Conservation (phyloP, 441 rosid genomes). For the Theobroma grandiflorum region DNA sequence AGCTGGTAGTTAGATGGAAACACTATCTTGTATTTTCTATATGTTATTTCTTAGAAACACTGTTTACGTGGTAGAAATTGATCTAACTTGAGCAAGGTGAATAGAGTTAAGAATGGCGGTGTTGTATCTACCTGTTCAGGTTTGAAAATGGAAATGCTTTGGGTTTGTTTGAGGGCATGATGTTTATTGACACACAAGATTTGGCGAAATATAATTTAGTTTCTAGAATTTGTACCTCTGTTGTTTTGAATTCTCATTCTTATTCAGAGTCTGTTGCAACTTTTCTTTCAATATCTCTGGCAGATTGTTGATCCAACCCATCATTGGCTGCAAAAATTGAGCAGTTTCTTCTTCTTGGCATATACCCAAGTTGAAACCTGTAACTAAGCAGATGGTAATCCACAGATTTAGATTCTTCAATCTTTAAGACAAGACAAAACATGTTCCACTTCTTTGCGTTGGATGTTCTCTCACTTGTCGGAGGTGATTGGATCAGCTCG, state of each 20-base stretch:
- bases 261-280: neutral
- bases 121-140: neutral
- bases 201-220: neutral
- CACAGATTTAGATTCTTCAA: no score
- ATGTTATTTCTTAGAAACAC: neutral
- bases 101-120: neutral
- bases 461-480: no score
- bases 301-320: no score
- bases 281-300: no score
- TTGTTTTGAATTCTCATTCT: neutral
- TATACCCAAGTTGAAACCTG: no score
- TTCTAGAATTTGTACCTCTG: neutral
- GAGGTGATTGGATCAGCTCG: no score
- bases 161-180: constrained; percentile 7
- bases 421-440: no score
- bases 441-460: no score
- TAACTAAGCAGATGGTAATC: no score
- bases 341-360: no score
- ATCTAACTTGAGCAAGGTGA: neutral
- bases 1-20: neutral
- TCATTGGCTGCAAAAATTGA: no score
- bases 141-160: constrained; percentile 7
- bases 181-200: neutral
- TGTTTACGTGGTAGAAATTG: neutral
- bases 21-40: neutral